A percentile compares a stretch with the other conserved stretches of the same genome.
Conservation (phyloP, 345 rosid genomes). For the Rhodamnia rubescens region DNA sequence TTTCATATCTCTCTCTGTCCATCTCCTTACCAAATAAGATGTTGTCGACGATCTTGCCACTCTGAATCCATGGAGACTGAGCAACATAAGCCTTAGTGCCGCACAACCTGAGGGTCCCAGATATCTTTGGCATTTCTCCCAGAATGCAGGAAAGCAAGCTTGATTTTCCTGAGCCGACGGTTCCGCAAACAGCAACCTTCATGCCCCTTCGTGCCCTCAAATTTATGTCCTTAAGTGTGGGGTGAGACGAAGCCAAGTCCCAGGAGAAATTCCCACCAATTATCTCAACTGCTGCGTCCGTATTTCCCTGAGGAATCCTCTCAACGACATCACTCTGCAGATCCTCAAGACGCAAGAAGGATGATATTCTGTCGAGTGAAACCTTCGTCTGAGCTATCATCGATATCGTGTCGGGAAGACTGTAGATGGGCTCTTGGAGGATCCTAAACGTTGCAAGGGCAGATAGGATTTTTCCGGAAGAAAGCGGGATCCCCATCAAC, state of each 20-base stretch:
- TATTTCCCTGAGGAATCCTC: conserved; percentile 30
- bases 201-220: conserved; percentile 40
- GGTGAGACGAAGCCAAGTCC: conserved; percentile 32
- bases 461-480: conserved; percentile 62
- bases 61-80: conserved; percentile 90
- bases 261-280: conserved; percentile 45
- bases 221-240: conserved; percentile 40
- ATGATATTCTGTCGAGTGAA: conserved; percentile 55
- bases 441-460: conserved; percentile 67
- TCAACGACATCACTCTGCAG: conserved; percentile 41
- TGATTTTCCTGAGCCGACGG: conserved; percentile 77
- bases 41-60: conserved; percentile 73
- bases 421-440: conserved; percentile 50
- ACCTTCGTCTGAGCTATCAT: conserved; percentile 60
- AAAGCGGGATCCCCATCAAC: conserved; percentile 46
- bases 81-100: conserved; percentile 75
- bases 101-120: conserved; percentile 47
- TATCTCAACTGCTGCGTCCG: conserved; percentile 38
- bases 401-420: conserved; percentile 57
- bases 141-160: conserved; percentile 62
- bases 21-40: conserved; percentile 68
- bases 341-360: conserved; percentile 46
- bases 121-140: conserved; percentile 57
- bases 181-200: conserved; percentile 73
- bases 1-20: conserved; percentile 60